Evolutionary conservation across 345 rosid genomes (phyloP).

Genomic region (Citrus mangshanensis): DNA sequence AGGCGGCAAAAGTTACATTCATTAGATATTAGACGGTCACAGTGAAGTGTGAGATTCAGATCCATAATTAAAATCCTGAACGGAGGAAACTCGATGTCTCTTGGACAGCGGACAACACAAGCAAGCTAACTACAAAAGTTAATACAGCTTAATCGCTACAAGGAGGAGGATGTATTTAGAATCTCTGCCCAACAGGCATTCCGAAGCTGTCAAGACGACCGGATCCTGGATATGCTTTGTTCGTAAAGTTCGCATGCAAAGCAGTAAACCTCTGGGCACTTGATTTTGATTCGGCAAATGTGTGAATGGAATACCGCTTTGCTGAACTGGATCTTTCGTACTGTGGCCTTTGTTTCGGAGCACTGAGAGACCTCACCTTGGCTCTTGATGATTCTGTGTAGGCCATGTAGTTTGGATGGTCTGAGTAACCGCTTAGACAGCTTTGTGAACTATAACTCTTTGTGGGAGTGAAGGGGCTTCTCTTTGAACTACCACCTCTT

Average conservation of each 20-base stretch:
- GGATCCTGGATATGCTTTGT: conserved; percentile 89
- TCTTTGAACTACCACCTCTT: conserved; percentile 44
- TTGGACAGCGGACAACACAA: neutral
- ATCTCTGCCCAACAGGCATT: conserved; percentile 59
- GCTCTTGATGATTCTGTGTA: conserved; percentile 86
- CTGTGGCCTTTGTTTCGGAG: conserved; percentile 77
- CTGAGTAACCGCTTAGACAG: conserved; percentile 46
- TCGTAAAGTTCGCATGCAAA: conserved; percentile 52
- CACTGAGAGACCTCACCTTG: conserved; percentile 70
- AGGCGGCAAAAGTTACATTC: neutral
- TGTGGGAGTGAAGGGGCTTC: conserved; percentile 63
- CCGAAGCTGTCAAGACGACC: conserved; percentile 90
- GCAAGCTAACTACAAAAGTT: conserved; percentile 8
- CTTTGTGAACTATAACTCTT: conserved; percentile 60
- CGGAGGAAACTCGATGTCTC: neutral
- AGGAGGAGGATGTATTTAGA: conserved; percentile 1
- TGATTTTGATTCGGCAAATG: conserved; percentile 46
- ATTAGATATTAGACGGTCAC: neutral
- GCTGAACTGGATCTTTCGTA: conserved; percentile 65
- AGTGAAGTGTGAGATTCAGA: neutral
- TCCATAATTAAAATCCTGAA: neutral
- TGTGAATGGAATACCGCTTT: conserved; percentile 50
- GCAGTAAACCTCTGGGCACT: conserved; percentile 44
- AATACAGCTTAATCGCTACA: neutral
- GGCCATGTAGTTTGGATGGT: conserved; percentile 88